phyloP scores from a whole-genome alignment of 306 rosid species.

The Canavalia gladiata region DNA sequence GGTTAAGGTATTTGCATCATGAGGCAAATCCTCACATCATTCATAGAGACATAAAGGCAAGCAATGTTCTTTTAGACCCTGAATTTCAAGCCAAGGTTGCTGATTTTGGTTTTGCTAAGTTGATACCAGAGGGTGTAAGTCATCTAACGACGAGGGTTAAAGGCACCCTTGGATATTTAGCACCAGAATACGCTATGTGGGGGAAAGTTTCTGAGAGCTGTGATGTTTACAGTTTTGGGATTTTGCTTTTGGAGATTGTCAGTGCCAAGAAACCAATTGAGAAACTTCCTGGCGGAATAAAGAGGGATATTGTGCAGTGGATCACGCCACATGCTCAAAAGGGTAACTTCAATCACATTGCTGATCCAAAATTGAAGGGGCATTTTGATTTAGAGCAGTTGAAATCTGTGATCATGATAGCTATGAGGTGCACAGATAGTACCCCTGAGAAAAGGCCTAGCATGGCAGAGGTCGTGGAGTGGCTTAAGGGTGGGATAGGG shows the following conservation, averaged over 20 bases:
- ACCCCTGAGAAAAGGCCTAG: slow-evolving; percentile 67
- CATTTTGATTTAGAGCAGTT: slow-evolving; percentile 61
- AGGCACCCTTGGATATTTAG: slow-evolving; percentile 91
- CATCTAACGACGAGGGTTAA: slow-evolving; percentile 89
- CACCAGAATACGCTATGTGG: slow-evolving; percentile 99
- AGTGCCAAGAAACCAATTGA: slow-evolving; percentile 86
- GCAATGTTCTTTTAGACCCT: slow-evolving; percentile 79
- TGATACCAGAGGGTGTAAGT: slow-evolving; percentile 83
- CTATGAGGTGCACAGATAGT: slow-evolving; percentile 67
- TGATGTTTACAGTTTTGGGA: slow-evolving; percentile 92
- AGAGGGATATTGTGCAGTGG: slow-evolving; percentile 91
- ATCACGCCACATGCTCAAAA: slow-evolving; percentile 68
- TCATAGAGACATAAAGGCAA: slow-evolving; percentile 91
- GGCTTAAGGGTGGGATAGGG: slow-evolving; percentile 58
- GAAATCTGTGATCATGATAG: slow-evolving; percentile 59
- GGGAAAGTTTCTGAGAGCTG: slow-evolving; percentile 87
- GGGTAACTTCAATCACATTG: slow-evolving; percentile 63
- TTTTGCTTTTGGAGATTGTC: slow-evolving; percentile 75
- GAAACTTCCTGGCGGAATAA: slow-evolving; percentile 80
- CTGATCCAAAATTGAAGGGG: slow-evolving; percentile 71
- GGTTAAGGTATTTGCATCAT: slow-evolving; percentile 81
- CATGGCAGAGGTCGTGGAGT: slow-evolving; percentile 70
- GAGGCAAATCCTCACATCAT: slow-evolving; percentile 85
- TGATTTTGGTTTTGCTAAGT: slow-evolving; percentile 93
- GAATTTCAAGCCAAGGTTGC: slow-evolving; percentile 87